phyloP scores from a whole-genome alignment of 2,329 filamentous ascomycete species.

The Magnaporthiopsis poae region DNA sequence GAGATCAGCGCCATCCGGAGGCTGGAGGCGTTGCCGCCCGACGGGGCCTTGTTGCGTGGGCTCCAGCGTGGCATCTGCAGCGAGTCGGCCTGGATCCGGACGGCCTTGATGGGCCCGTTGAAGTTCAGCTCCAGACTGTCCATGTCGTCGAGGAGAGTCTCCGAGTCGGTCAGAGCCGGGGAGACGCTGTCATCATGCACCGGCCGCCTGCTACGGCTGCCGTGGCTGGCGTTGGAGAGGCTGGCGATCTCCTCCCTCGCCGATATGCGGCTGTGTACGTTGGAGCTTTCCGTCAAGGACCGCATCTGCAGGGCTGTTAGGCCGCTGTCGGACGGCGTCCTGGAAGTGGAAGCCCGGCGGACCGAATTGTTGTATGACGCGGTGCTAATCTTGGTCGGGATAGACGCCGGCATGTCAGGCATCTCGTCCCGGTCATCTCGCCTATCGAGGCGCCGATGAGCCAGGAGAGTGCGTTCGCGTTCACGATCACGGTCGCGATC shows the following conservation, averaged over 20 bases:
- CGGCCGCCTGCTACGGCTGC: neutral
- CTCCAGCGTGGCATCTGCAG: conserved; percentile 41
- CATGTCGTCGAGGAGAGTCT: conserved; percentile 25
- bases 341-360: conserved; percentile 19
- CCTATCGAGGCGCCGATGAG: neutral
- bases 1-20: conserved; percentile 39
- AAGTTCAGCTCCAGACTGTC: conserved; percentile 31
- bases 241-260: conserved; percentile 18
- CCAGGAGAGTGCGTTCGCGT: neutral
- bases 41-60: conserved; percentile 34
- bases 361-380: conserved; percentile 10
- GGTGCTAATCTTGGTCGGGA: neutral
- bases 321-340: conserved; percentile 12
- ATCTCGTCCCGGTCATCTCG: neutral
- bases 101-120: conserved; percentile 28
- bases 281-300: neutral
- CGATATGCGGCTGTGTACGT: conserved; percentile 19
- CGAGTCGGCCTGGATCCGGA: conserved; percentile 42
- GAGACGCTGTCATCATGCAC: conserved; percentile 20
- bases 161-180: conserved; percentile 22
- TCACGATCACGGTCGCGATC: neutral
- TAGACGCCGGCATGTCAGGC: neutral
- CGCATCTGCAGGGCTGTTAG: neutral
- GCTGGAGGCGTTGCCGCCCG: conserved; percentile 27
- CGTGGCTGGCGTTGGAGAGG: neutral